Evolutionary conservation across 345 rosid species (phyloP).

Genomic region (Eucalyptus virginea): DNA sequence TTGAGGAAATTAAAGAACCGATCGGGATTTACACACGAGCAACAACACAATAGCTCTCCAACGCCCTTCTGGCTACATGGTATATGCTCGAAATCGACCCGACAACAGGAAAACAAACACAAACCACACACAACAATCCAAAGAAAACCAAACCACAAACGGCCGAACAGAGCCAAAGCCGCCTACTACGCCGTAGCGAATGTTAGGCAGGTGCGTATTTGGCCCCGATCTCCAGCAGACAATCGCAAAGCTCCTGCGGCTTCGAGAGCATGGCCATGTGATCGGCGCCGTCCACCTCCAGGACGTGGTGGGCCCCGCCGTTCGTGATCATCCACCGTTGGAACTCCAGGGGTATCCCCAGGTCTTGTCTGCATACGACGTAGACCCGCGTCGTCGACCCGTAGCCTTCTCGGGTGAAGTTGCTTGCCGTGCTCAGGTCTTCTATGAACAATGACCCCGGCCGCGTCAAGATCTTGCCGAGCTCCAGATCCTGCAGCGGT

Average conservation of each 20-base stretch:
- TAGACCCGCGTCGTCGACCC: slow-evolving; percentile 7
- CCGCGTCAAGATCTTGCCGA: slow-evolving; percentile 10
- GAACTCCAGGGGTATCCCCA: neutral
- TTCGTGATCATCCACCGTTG: slow-evolving; percentile 22
- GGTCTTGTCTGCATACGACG: slow-evolving; percentile 8
- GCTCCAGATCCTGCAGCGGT: slow-evolving; percentile 14
- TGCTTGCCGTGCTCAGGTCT: slow-evolving; percentile 3
- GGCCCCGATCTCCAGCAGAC: slow-evolving; percentile 1
- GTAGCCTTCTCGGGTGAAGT: neutral
- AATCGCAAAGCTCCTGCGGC: neutral
- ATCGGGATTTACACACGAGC: neutral
- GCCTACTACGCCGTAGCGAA: neutral
- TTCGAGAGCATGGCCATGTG: slow-evolving; percentile 28
- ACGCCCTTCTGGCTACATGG: neutral
- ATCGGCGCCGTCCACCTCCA: slow-evolving; percentile 11
- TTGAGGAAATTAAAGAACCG: neutral
- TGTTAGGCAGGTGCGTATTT: neutral
- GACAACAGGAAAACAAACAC: neutral
- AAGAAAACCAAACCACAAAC: neutral
- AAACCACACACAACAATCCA: neutral
- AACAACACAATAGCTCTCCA: neutral
- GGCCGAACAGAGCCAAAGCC: neutral
- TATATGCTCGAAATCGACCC: neutral
- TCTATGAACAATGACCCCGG: slow-evolving; percentile 3
- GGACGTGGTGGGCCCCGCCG: neutral